phyloP scores from a whole-genome alignment of 2,329 filamentous ascomycete genomes.

The Cryoendolithus antarcticus region DNA sequence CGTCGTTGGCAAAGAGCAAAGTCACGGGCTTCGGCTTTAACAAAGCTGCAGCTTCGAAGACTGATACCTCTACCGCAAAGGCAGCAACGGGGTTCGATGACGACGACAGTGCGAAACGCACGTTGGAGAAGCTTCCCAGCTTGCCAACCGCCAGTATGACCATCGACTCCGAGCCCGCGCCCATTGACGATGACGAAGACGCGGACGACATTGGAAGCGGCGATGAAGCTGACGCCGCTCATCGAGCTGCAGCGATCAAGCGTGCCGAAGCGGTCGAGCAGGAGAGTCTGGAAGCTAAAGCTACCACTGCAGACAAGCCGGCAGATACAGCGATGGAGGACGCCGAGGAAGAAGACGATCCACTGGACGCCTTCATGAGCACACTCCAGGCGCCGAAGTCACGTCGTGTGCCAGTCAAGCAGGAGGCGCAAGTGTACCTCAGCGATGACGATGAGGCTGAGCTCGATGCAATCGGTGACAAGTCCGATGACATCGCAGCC shows the following conservation, averaged over 20 bases:
- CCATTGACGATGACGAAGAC: conserved; percentile 41
- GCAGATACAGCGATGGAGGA: conserved; percentile 22
- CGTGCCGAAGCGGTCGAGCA: conserved; percentile 47
- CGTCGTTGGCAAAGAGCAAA: conserved; percentile 35
- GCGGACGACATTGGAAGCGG: conserved; percentile 71
- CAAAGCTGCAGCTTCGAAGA: conserved; percentile 52
- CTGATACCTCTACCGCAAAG: conserved; percentile 47
- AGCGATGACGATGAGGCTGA: conserved; percentile 67
- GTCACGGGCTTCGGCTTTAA: conserved; percentile 74
- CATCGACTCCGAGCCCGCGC: conserved; percentile 28
- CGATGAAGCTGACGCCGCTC: conserved; percentile 76
- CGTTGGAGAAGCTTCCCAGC: conserved; percentile 79
- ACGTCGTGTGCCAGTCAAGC: conserved; percentile 26
- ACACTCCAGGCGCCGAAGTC: conserved; percentile 43
- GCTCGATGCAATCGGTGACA: conserved; percentile 49
- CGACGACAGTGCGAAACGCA: conserved; percentile 74
- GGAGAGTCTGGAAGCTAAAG: neutral
- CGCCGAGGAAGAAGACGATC: conserved; percentile 67
- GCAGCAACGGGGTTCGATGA: conserved; percentile 70
- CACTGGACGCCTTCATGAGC: conserved; percentile 95
- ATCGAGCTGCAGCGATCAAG: conserved; percentile 66
- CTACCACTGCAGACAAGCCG: neutral
- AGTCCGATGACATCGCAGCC: conserved; percentile 53
- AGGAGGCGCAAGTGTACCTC: conserved; percentile 73
- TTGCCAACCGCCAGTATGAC: conserved; percentile 46